phyloP scores from a whole-genome alignment of 805 yeast species.

The Starmerella geochares region DNA sequence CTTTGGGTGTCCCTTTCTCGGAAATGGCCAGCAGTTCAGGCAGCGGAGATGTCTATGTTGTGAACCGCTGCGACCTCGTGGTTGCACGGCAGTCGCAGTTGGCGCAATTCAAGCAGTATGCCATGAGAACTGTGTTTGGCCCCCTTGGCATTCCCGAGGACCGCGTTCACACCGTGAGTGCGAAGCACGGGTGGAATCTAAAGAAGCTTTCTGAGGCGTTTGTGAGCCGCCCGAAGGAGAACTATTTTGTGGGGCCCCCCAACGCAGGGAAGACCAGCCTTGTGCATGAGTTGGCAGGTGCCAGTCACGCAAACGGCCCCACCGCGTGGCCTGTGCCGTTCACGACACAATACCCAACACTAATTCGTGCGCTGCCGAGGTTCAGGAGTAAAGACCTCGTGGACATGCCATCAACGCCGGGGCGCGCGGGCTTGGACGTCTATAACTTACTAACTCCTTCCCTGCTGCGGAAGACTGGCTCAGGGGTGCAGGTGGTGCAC shows the following conservation, averaged over 20 bases:
- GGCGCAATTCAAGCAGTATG: conserved; percentile 26
- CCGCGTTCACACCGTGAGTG: conserved; percentile 43
- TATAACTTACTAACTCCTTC: conserved; percentile 20
- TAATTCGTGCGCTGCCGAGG: conserved; percentile 33
- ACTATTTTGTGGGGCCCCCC: conserved; percentile 65
- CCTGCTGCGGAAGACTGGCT: conserved; percentile 22
- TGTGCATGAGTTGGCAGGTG: conserved; percentile 32
- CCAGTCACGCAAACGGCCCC: conserved; percentile 1
- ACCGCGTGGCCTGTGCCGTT: conserved; percentile 49
- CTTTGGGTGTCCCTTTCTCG: conserved; percentile 32
- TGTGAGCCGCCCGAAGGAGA: conserved; percentile 29
- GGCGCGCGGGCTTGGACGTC: conserved; percentile 16
- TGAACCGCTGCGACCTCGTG: conserved; percentile 39
- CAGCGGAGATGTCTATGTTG: conserved; percentile 27
- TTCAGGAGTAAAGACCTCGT: conserved; percentile 19
- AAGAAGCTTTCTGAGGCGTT: conserved; percentile 31
- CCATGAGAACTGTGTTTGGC: conserved; percentile 32
- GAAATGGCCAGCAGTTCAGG: not conserved
- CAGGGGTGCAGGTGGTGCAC: conserved; percentile 23
- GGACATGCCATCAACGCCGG: conserved; percentile 28
- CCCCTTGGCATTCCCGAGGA: conserved; percentile 32
- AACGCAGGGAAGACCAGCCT: conserved; percentile 81
- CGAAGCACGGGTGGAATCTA: conserved; percentile 45
- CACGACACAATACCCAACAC: conserved; percentile 49
- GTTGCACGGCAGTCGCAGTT: conserved; percentile 27